phyloP scores from a whole-genome alignment of 805 yeast genomes.

The Wickerhamomyces sydowiorum region DNA sequence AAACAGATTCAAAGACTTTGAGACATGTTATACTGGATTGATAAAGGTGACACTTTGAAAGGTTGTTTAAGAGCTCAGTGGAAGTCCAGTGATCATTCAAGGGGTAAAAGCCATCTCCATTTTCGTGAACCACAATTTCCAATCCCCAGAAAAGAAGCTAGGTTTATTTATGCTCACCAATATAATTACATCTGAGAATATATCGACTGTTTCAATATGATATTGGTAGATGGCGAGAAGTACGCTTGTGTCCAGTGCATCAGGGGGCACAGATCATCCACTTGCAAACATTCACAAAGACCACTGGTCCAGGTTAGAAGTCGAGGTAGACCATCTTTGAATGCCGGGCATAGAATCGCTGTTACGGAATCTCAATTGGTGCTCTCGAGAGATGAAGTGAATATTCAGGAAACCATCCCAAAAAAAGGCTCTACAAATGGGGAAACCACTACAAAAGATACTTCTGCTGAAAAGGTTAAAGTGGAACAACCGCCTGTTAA shows the following conservation, averaged over 20 bases:
- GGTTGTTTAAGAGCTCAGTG: no score
- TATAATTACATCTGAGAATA: neutral
- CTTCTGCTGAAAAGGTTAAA: neutral
- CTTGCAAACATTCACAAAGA: constrained; percentile 67
- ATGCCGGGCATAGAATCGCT: constrained; percentile 26
- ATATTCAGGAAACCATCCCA: no score
- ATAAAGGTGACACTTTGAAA: no score
- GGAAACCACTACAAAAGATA: neutral
- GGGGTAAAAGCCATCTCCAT: no score
- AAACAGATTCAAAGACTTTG: no score
- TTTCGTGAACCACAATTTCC: no score
- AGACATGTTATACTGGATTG: no score
- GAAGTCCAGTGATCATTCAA: no score
- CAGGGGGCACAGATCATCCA: constrained; percentile 76
- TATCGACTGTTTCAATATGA: constrained; percentile 42
- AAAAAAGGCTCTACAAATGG: neutral
- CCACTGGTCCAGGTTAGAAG: constrained; percentile 73
- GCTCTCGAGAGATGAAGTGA: constrained; percentile 10
- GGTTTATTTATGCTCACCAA: neutral
- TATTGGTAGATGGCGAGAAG: constrained; percentile 64
- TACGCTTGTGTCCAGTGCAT: constrained; percentile 76
- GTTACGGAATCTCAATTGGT: constrained; percentile 21
- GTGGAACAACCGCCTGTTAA: neutral
- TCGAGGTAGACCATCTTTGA: constrained; percentile 67
- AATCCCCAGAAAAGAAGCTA: no score